A percentile compares a stretch with the other conserved stretches of the same genome.
Conservation (phyloP, 2,329 filamentous ascomycete genomes). For the Canariomyces notabilis region DNA sequence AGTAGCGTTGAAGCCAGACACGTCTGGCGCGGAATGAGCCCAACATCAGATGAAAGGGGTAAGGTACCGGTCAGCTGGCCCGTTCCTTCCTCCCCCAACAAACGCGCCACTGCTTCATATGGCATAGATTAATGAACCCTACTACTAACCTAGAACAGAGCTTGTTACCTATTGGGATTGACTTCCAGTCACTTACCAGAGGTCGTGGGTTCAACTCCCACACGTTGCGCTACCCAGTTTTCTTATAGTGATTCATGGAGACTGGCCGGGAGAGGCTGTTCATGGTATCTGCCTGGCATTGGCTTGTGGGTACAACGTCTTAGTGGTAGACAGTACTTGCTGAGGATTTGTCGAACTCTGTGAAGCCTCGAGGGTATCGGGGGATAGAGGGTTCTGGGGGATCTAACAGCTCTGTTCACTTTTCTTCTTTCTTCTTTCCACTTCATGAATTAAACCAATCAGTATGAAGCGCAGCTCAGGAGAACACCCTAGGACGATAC, state of each 20-base stretch:
- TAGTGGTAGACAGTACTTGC: slow-evolving; percentile 1
- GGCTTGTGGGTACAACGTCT: slow-evolving; percentile 4
- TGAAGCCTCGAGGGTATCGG: neutral
- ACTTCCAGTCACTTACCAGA: neutral
- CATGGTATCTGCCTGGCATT: neutral
- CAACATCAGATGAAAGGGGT: no score
- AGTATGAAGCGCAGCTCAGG: no score
- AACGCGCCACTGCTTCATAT: neutral
- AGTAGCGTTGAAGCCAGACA: no score
- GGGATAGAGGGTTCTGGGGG: neutral
- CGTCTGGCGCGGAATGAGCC: no score
- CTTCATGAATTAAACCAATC: no score
- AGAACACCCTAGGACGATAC: no score
- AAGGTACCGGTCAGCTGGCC: neutral
- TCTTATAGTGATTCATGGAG: no score
- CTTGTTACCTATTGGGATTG: slow-evolving; percentile 4
- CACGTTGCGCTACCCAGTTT: slow-evolving; percentile 3
- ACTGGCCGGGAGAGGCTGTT: neutral
- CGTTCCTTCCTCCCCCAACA: neutral
- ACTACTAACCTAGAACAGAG: neutral
- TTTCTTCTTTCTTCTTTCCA: neutral
- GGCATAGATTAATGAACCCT: no score
- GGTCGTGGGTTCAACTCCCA: slow-evolving; percentile 6
- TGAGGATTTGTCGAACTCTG: neutral
- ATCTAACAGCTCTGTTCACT: neutral